Evolutionary conservation across 768 basidiomycete species (phyloP), one percentile per base, ranked within the genome.

Genomic region (Amanita phalloides): DNA sequence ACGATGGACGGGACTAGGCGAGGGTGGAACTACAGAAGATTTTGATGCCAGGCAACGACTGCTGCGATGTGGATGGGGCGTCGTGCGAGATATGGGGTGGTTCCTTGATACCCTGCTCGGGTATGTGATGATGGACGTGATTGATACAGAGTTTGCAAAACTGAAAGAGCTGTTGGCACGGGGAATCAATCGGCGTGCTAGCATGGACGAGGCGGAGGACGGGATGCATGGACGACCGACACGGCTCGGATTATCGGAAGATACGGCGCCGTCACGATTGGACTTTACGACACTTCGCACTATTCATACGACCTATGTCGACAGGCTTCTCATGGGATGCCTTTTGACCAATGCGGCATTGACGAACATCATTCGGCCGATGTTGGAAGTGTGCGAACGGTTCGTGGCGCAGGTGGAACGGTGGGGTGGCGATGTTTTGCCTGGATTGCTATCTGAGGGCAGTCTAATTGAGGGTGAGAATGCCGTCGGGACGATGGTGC

Each of bases 351-450:
- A 90, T 57, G 62, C 77, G 0, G 65, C 73, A 3, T 66, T 90
- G 17, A 78, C 84, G 5, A 64, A 75, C 1, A 77, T 81, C 38
- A 68, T 93, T 36, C 79, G 82, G 14, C 74, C 80, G 30, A 82
- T 94, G 51, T 71, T 95, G 46, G 88, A 90, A 57, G 73, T 86
- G 7, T 94, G 90, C 62, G 90, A 90, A 61, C 76, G 82, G 7
- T 90, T 95, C 61, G 85, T 84, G n/a, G 90, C 81, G 6, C 82
- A 90, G 56, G 79, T 94, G 0, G 92, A 94, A 65, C 71, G 91
- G 48, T 96, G 92, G 92, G 90, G 90, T 10, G 91, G 91, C 0
- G 90, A 94, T 61, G 80, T 94, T 7, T 69, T 94, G 2, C 92
- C 92, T 10, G 88, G 84, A 0, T 70, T 94, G 43, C 65, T 94